Evolutionary conservation across 2,329 filamentous ascomycete genomes (phyloP).

Genomic region (Microsporum audouinii): DNA sequence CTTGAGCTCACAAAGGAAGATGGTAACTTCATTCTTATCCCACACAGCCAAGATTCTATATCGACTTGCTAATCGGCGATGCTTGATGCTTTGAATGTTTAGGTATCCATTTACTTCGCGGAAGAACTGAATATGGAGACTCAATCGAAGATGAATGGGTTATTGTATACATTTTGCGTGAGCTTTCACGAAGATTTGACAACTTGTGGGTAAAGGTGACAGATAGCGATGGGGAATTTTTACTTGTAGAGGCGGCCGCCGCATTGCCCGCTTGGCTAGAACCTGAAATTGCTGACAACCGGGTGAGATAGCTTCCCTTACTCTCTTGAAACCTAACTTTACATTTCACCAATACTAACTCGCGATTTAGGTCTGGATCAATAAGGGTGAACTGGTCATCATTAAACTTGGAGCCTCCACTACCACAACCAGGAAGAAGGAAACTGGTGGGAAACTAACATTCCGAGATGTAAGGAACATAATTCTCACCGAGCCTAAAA

Average conservation of each 20-base stretch:
- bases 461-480: slow-evolving; percentile 53
- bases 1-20: slow-evolving; percentile 52
- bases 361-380: slow-evolving; percentile 62
- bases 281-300: slow-evolving; percentile 75
- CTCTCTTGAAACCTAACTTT: not conserved
- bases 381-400: slow-evolving; percentile 61
- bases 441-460: slow-evolving; percentile 40
- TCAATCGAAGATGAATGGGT: slow-evolving; percentile 97
- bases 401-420: slow-evolving; percentile 45
- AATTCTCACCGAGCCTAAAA: slow-evolving; percentile 45
- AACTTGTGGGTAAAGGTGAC: slow-evolving; percentile 71
- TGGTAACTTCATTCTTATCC: slow-evolving; percentile 35
- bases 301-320: slow-evolving; percentile 36
- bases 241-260: slow-evolving; percentile 86
- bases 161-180: slow-evolving; percentile 75
- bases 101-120: slow-evolving; percentile 53
- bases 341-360: not conserved
- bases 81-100: not conserved
- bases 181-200: slow-evolving; percentile 61
- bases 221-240: slow-evolving; percentile 88
- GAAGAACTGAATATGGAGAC: slow-evolving; percentile 78
- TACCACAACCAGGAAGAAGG: slow-evolving; percentile 26
- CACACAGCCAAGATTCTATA: slow-evolving; percentile 1
- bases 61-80: not conserved
- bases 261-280: slow-evolving; percentile 81